phyloP scores from a whole-genome alignment of 345 rosid genomes.

The Microcos paniculata region DNA sequence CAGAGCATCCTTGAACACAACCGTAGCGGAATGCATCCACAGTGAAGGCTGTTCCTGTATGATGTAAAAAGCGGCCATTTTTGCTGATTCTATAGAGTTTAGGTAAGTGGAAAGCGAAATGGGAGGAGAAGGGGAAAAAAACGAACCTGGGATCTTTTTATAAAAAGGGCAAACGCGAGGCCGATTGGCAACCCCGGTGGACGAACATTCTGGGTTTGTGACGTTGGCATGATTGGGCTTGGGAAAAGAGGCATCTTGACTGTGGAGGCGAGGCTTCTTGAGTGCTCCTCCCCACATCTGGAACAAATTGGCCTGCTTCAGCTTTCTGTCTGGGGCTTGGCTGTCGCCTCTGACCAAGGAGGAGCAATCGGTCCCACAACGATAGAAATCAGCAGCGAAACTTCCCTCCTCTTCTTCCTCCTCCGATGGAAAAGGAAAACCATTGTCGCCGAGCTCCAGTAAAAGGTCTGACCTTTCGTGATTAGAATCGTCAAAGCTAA shows the following conservation, averaged over 20 bases:
- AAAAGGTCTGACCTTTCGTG: conserved; percentile 12
- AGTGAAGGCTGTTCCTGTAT: conserved; percentile 61
- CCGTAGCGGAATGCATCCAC: conserved; percentile 88
- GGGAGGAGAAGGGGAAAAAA: not conserved
- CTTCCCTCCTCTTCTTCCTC: conserved; percentile 35
- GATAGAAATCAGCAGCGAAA: conserved; percentile 66
- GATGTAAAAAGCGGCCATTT: no score
- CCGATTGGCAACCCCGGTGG: not conserved
- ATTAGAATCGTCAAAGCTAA: not conserved
- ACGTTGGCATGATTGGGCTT: not conserved
- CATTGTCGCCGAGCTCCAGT: conserved; percentile 31
- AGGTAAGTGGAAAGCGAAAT: not conserved
- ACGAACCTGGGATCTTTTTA: conserved; percentile 68
- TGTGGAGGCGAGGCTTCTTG: conserved; percentile 30
- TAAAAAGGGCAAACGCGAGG: conserved; percentile 71
- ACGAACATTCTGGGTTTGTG: not conserved
- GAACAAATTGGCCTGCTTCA: conserved; percentile 57
- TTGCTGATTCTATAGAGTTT: no score
- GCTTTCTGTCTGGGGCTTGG: not conserved
- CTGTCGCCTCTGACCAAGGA: conserved; percentile 24
- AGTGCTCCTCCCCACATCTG: conserved; percentile 55
- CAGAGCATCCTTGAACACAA: conserved; percentile 53
- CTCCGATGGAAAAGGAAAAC: conserved; percentile 16
- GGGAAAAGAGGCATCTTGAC: conserved; percentile 12
- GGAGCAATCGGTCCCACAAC: conserved; percentile 65